Evolutionary conservation across 805 yeast species (phyloP).

Genomic region (Kluyveromyces siamensis): DNA sequence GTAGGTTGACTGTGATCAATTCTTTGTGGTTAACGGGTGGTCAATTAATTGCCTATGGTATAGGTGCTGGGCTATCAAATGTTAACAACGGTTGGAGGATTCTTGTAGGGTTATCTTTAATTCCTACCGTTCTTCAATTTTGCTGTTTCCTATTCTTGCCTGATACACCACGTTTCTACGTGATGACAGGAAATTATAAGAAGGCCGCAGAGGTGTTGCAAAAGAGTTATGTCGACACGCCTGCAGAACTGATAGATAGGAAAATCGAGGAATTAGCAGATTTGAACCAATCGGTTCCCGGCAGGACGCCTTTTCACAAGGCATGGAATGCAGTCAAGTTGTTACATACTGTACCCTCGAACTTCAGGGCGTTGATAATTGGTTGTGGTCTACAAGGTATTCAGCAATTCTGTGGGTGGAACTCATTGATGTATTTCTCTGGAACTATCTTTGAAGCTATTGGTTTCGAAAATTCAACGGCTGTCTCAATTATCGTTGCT

Average conservation of each 20-base stretch:
- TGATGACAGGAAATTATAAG: constrained; percentile 57
- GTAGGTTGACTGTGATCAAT: constrained; percentile 81
- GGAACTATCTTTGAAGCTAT: constrained; percentile 86
- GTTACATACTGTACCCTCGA: constrained; percentile 62
- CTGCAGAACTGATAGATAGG: constrained; percentile 53
- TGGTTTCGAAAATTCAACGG: constrained; percentile 85
- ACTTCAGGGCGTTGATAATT: constrained; percentile 79
- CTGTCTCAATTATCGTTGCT: constrained; percentile 87
- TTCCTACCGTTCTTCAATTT: constrained; percentile 78
- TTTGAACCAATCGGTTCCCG: constrained; percentile 38
- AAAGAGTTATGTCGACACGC: constrained; percentile 53
- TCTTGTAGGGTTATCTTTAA: constrained; percentile 79
- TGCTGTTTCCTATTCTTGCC: constrained; percentile 77
- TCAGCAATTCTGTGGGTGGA: constrained; percentile 95
- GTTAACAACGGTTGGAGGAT: constrained; percentile 88
- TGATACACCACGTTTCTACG: constrained; percentile 88
- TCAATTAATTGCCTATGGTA: constrained; percentile 86
- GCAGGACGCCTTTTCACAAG: constrained; percentile 38
- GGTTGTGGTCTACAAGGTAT: constrained; percentile 93
- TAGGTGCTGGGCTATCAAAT: constrained; percentile 75
- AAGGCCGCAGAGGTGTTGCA: constrained; percentile 59
- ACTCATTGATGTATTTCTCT: constrained; percentile 91
- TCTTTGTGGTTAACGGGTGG: constrained; percentile 91
- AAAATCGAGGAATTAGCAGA: constrained; percentile 59
- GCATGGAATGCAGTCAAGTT: constrained; percentile 53